phyloP scores from a whole-genome alignment of 2,329 filamentous ascomycete genomes.

The Sporothrix dimorphospora region DNA sequence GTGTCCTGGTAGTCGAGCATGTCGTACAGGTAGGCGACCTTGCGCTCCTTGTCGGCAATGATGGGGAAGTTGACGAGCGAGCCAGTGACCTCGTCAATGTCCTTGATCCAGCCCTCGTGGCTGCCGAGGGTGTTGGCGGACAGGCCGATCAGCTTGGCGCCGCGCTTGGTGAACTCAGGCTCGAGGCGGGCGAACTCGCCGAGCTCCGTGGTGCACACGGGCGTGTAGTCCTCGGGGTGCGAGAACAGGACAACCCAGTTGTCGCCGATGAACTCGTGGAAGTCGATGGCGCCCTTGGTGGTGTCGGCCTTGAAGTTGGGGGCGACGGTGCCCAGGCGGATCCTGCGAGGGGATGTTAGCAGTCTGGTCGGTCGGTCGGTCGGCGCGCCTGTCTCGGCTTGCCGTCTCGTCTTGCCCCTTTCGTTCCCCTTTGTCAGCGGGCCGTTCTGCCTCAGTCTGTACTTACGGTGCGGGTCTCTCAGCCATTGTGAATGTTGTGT shows the following conservation, averaged over 20 bases:
- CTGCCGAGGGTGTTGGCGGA: slow-evolving; percentile 83
- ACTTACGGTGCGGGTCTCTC: slow-evolving; percentile 43
- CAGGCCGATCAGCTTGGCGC: slow-evolving; percentile 89
- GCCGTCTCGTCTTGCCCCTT: not conserved
- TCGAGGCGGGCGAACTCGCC: slow-evolving; percentile 89
- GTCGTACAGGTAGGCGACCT: slow-evolving; percentile 76
- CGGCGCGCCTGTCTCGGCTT: not conserved
- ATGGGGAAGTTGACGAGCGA: slow-evolving; percentile 75
- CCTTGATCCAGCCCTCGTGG: slow-evolving; percentile 88
- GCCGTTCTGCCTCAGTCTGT: not conserved
- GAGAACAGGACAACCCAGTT: slow-evolving; percentile 84
- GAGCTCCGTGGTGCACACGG: slow-evolving; percentile 91
- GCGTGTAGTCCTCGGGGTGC: slow-evolving; percentile 88
- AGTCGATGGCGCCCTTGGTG: slow-evolving; percentile 76
- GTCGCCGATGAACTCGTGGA: slow-evolving; percentile 79
- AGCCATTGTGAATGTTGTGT: slow-evolving; percentile 41
- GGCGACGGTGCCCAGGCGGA: slow-evolving; percentile 68
- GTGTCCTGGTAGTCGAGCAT: slow-evolving; percentile 84
- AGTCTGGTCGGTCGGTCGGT: not conserved
- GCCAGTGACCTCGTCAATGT: slow-evolving; percentile 79
- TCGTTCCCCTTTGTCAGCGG: too few species aligned
- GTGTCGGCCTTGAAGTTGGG: slow-evolving; percentile 86
- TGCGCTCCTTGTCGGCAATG: slow-evolving; percentile 77
- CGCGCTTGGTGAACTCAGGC: slow-evolving; percentile 83
- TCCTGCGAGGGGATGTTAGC: slow-evolving; percentile 43